Base-by-base conservation (phyloP, 768 basidiomycete species). In the Porpolomopsis calyptriformis region DNA sequence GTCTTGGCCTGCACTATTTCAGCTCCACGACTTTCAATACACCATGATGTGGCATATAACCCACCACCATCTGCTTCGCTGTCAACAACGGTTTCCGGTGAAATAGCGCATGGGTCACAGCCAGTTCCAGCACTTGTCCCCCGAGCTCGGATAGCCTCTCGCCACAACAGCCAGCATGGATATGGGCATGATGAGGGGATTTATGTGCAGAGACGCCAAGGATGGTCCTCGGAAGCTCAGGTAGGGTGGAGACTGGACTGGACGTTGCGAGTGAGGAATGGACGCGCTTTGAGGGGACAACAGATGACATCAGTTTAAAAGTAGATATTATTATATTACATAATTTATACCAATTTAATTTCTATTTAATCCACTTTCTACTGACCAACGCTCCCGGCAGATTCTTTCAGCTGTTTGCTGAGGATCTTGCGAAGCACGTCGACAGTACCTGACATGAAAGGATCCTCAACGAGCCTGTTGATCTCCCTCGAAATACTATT, bases 171-270 rank as follows among this genome's bases (percentile, higher is more conserved):
- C 31, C 16, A 11, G 69, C 72, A 22, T 60, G 61, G 19, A 52
- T 63, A 31, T 53, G 52, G 51, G 53, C 61, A 55, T 58, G 70
- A 42, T 76, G 69, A 41, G 86, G 67, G 16, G 82, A 82, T 53
- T 62, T 70, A 57, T 87, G 84, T 10, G 81, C 84, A 54, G 74
- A 85, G 43, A 84, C 78, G 53, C 82, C 74, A 43, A 86, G 71
- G 52, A 78, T 64, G 29, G 76, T 64, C 57, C 65, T 68, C 37
- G 77, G 82, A 49, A 76, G 57, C 71, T 74, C 43, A 63, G 55
- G 47, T 53, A 58, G 38, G 20, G 40, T 24, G 40, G 43, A 48
- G 49, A 55, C 49, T 34, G 53, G 41, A 43, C 43, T 38, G 10
- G 57, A 47, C 19, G 56, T 38, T 43, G 64, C 61, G 48, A 62